phyloP scores from a whole-genome alignment of 192 early-diverging fungal genomes.

The Lobulomyces angularis region DNA sequence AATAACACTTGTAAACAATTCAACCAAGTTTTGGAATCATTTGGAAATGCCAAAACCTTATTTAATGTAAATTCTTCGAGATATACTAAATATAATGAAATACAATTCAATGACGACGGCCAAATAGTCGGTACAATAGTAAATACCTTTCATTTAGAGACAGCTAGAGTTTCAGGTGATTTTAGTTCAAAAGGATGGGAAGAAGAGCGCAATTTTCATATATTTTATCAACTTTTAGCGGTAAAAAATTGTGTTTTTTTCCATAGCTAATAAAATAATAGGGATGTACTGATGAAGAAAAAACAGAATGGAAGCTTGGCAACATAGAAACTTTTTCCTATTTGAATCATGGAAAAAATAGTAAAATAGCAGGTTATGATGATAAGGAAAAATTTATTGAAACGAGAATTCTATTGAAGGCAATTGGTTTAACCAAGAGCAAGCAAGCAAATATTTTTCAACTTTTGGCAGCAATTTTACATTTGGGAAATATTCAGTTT shows the following conservation, averaged over 20 bases:
- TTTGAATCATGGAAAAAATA: slow-evolving; percentile 16
- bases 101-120: slow-evolving; percentile 87
- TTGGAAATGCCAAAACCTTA: slow-evolving; percentile 73
- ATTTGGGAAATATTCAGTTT: slow-evolving; percentile 81
- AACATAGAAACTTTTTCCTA: slow-evolving; percentile 28
- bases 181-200: slow-evolving; percentile 14
- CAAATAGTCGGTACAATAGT: slow-evolving; percentile 76
- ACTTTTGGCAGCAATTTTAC: slow-evolving; percentile 69
- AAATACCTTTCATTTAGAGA: slow-evolving; percentile 76
- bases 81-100: slow-evolving; percentile 72
- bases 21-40: slow-evolving; percentile 67
- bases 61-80: slow-evolving; percentile 70
- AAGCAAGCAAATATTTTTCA: slow-evolving; percentile 76
- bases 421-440: slow-evolving; percentile 68
- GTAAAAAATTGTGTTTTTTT: slow-evolving; percentile 64
- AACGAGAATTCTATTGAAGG: slow-evolving; percentile 69
- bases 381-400: slow-evolving; percentile 46
- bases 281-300: too few species aligned
- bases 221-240: slow-evolving; percentile 87
- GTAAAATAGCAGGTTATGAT: slow-evolving; percentile 38
- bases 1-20: slow-evolving; percentile 41
- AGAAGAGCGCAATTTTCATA: slow-evolving; percentile 83
- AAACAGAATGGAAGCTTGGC: slow-evolving; percentile 52
- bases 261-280: too few species aligned
- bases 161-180: slow-evolving; percentile 49